Evolutionary conservation across 148 eudicot species (phyloP).

Genomic region (Beta vulgaris): DNA sequence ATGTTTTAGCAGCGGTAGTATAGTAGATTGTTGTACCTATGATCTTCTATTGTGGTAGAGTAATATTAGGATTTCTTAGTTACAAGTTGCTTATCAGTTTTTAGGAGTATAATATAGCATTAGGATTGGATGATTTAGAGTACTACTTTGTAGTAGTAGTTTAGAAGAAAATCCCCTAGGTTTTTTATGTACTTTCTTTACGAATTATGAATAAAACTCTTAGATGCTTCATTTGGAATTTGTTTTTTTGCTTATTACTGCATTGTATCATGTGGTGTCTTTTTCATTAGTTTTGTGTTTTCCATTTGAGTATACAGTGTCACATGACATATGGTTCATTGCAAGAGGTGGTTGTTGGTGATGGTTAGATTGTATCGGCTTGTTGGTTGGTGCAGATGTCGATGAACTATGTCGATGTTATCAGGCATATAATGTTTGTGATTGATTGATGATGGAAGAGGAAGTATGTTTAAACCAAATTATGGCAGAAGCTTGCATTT

Average conservation of each 20-base stretch:
- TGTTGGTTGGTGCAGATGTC: neutral
- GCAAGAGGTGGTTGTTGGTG: neutral
- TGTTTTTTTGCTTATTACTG: neutral
- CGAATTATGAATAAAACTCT: neutral
- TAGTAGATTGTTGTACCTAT: neutral
- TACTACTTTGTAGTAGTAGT: neutral
- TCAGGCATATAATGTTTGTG: neutral
- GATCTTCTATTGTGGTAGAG: neutral
- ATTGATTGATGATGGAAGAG: neutral
- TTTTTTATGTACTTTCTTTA: neutral
- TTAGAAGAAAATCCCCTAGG: neutral
- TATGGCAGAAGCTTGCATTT: neutral
- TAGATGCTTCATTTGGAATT: neutral
- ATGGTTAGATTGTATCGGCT: neutral
- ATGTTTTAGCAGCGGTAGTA: neutral
- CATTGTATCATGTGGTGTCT: neutral
- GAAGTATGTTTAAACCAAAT: too few species aligned
- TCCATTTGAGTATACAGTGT: too few species aligned
- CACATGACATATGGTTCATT: too few species aligned
- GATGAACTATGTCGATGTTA: neutral
- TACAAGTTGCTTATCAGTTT: conserved; percentile 3
- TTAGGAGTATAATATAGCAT: too few species aligned
- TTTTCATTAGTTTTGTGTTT: too few species aligned
- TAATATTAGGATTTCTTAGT: neutral
- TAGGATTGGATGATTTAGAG: neutral